Evolutionary conservation across 768 basidiomycete species (phyloP).

Genomic region (Dioszegia crocea): DNA sequence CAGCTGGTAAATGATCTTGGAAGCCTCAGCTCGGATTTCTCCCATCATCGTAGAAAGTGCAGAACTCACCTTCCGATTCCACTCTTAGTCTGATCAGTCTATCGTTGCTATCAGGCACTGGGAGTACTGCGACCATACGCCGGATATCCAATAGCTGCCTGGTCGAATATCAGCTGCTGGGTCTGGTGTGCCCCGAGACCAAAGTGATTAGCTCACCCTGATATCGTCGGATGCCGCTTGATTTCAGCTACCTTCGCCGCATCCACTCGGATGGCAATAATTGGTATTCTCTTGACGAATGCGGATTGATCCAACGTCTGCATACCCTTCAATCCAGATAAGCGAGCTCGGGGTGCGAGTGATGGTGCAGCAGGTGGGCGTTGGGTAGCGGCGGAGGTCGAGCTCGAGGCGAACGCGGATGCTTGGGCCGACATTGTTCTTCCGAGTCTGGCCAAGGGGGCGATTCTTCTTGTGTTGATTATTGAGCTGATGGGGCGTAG

Average conservation of each 20-base stretch:
- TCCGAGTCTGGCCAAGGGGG: too few relatives aligned
- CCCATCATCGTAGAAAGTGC: slow-evolving; percentile 48
- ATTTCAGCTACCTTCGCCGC: slow-evolving; percentile 58
- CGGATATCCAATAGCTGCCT: slow-evolving; percentile 30
- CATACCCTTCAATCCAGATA: slow-evolving; percentile 1
- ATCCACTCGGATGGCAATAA: slow-evolving; percentile 66
- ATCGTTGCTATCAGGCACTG: slow-evolving; percentile 44
- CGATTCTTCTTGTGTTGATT: too few relatives aligned
- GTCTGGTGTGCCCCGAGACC: not conserved
- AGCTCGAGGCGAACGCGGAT: too few relatives aligned
- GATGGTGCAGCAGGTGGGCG: not conserved
- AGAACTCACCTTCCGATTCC: slow-evolving; percentile 59
- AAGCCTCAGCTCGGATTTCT: slow-evolving; percentile 15
- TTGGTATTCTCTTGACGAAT: slow-evolving; percentile 64
- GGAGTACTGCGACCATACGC: slow-evolving; percentile 1
- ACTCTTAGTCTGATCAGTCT: slow-evolving; percentile 68
- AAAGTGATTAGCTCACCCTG: slow-evolving; percentile 23
- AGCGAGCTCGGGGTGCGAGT: not conserved
- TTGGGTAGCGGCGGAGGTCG: not conserved
- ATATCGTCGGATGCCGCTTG: slow-evolving; percentile 31
- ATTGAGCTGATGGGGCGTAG: too few relatives aligned
- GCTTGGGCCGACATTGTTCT: not conserved
- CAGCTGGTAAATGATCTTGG: slow-evolving; percentile 64
- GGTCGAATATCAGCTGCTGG: not conserved
- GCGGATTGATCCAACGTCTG: slow-evolving; percentile 39